A percentile compares a stretch with the other conserved stretches of the same genome.
Evolutionary conservation across 2,329 filamentous ascomycete species (phyloP).

Genomic region (Aspergillus sp.): DNA sequence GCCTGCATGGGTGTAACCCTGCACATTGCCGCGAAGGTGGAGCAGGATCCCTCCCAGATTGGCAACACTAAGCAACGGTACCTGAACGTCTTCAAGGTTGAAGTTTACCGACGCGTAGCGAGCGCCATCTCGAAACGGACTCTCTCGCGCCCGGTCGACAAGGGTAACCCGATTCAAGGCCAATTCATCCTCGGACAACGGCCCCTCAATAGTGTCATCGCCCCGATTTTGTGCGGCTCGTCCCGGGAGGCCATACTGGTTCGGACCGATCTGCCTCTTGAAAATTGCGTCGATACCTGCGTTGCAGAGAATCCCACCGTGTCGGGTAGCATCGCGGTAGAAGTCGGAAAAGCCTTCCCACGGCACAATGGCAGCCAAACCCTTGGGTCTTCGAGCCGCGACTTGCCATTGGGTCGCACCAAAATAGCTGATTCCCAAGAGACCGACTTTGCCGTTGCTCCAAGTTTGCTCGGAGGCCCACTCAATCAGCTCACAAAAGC

Average conservation of each 20-base stretch:
- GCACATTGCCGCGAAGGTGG: constrained; percentile 65
- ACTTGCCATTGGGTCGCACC: constrained; percentile 54
- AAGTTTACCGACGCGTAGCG: no score
- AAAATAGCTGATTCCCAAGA: constrained; percentile 52
- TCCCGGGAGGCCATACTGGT: constrained; percentile 69
- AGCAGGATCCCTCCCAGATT: constrained; percentile 69
- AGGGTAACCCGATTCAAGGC: no score
- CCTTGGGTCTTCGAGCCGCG: constrained; percentile 49
- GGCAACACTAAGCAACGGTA: constrained; percentile 63
- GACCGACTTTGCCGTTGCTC: constrained; percentile 49
- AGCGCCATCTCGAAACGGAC: no score
- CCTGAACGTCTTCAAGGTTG: no score
- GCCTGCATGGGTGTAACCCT: constrained; percentile 60
- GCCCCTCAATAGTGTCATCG: no score
- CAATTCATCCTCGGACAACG: no score
- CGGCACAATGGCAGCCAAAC: constrained; percentile 49
- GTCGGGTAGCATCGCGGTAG: no score
- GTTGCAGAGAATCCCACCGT: constrained; percentile 55
- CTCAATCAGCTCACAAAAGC: constrained; percentile 49
- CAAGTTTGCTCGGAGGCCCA: constrained; percentile 50
- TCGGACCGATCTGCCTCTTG: constrained; percentile 63
- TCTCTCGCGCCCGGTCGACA: no score
- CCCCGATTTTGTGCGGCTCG: no score
- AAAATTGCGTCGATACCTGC: constrained; percentile 58
- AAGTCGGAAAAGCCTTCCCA: no score